Evolutionary conservation across 768 basidiomycete genomes (phyloP).

Genomic region (Exidia glandulosa): DNA sequence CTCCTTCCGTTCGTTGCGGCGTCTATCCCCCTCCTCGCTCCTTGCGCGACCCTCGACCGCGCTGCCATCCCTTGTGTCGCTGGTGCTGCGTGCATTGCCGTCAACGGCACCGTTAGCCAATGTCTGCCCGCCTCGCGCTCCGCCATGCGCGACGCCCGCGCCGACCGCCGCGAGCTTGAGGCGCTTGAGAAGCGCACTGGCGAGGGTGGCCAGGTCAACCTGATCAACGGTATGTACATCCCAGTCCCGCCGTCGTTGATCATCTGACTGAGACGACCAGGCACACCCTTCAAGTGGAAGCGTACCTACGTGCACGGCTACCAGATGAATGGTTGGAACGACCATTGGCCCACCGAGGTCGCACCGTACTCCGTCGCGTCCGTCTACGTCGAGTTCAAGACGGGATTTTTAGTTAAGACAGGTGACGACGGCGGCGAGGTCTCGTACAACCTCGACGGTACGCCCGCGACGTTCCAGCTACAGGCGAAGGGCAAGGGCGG

Average conservation of each 20-base stretch:
- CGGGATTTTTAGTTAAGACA: background rate
- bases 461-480: background rate
- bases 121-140: background rate
- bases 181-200: background rate
- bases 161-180: background rate
- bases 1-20: background rate
- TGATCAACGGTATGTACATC: background rate
- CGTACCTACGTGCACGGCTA: background rate
- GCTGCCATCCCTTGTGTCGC: background rate
- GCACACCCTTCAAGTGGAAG: background rate
- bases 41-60: background rate
- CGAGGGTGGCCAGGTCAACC: background rate
- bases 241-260: background rate
- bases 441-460: background rate
- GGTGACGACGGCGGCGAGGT: background rate
- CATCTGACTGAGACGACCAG: background rate
- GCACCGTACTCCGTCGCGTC: background rate
- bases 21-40: background rate
- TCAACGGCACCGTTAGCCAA: background rate
- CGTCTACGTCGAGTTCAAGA: constrained; percentile 1
- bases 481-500: background rate
- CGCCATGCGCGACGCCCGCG: background rate
- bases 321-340: background rate
- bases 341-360: background rate
- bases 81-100: background rate